Evolutionary conservation across 495 filamentous ascomycete species (phyloP).

Genomic region (Penicillium desertorum): DNA sequence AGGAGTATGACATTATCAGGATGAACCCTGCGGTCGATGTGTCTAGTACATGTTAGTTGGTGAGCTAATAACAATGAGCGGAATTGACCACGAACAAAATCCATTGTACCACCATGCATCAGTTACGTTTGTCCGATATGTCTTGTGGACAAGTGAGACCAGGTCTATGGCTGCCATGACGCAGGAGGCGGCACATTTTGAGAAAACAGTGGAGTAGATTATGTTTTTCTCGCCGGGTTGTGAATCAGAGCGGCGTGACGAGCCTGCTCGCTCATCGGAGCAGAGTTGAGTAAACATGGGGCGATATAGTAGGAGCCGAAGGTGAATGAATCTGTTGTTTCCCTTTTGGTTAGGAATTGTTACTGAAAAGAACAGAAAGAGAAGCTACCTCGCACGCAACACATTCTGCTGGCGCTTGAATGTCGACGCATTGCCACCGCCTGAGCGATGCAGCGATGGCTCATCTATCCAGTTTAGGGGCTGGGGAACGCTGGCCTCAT

Average conservation of each 20-base stretch:
- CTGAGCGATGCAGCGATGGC: conserved; percentile 9
- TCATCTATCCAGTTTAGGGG: conserved; percentile 39
- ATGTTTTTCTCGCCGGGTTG: conserved; percentile 21
- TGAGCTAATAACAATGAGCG: background rate
- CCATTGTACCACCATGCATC: conserved; percentile 52
- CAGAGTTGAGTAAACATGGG: conserved; percentile 49
- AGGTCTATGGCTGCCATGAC: conserved; percentile 42
- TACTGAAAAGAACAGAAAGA: background rate
- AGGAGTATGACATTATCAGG: conserved; percentile 39
- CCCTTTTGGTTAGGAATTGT: conserved; percentile 2
- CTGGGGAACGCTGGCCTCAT: conserved; percentile 35
- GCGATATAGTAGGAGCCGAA: conserved; percentile 47
- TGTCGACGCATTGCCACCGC: conserved; percentile 15
- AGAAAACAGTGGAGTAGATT: conserved; percentile 38
- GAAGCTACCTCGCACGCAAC: conserved; percentile 37
- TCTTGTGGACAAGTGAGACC: conserved; percentile 37
- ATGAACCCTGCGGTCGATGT: conserved; percentile 44
- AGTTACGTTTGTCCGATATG: conserved; percentile 38
- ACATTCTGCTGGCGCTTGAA: conserved; percentile 43
- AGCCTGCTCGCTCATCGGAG: conserved; percentile 29
- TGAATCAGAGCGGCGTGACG: conserved; percentile 10
- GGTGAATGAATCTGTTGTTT: conserved; percentile 40
- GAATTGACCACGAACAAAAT: conserved; percentile 34
- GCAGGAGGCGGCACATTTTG: conserved; percentile 42
- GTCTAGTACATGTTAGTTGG: conserved; percentile 25